phyloP scores from a whole-genome alignment of 805 yeast species.

The Metschnikowia santaceciliae region DNA sequence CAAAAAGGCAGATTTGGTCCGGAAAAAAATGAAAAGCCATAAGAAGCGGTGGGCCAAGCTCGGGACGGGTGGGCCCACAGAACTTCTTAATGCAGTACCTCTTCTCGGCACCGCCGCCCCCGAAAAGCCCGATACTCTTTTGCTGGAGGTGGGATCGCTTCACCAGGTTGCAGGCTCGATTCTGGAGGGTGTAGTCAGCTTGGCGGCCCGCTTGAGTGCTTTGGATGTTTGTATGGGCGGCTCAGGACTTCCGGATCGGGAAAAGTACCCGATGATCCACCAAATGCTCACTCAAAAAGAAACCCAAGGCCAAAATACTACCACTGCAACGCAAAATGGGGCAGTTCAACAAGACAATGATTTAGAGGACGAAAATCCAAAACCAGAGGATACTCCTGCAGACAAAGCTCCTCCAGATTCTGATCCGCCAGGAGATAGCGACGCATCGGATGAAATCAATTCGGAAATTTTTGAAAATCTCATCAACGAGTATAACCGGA shows the following conservation, averaged over 20 bases:
- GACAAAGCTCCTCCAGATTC: too few species aligned
- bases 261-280: conserved; percentile 8
- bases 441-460: not conserved
- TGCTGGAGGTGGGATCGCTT: conserved; percentile 1
- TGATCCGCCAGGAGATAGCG: not conserved
- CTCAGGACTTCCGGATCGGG: conserved; percentile 6
- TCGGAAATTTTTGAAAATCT: not conserved
- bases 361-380: too few species aligned
- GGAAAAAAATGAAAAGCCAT: not conserved
- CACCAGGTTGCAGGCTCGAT: not conserved
- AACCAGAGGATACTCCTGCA: too few species aligned
- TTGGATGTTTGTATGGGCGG: conserved; percentile 7
- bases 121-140: not conserved
- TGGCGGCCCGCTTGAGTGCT: conserved; percentile 7
- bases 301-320: not conserved
- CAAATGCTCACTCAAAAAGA: not conserved
- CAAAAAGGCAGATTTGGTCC: conserved; percentile 15
- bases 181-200: not conserved
- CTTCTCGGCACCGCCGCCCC: not conserved
- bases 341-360: too few species aligned
- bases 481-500: not conserved
- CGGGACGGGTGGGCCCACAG: not conserved
- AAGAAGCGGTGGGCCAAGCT: not conserved
- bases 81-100: not conserved
- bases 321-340: not conserved